Evolutionary conservation across 768 basidiomycete species (phyloP).

Genomic region (Tylopilus felleus): DNA sequence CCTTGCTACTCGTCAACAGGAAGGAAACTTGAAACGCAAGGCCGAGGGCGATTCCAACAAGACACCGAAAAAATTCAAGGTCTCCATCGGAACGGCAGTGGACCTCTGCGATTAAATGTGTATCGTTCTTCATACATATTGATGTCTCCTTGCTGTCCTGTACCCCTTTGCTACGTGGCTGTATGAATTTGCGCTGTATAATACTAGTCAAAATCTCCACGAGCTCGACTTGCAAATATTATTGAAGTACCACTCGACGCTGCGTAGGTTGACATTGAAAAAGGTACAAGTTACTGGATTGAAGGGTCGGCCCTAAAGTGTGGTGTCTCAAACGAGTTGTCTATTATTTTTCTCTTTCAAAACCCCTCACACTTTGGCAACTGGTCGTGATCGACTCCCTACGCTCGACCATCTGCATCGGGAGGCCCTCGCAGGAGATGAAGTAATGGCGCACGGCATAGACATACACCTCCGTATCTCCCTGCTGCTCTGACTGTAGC

Average conservation of each 20-base stretch:
- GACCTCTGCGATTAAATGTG: conserved; percentile 65
- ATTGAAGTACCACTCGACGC: too few species aligned
- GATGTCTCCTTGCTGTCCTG: neutral
- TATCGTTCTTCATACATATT: neutral
- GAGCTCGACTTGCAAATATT: too few species aligned
- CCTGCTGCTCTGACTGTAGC: conserved; percentile 53
- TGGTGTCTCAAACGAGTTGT: neutral
- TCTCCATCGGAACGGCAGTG: conserved; percentile 64
- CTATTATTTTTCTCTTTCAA: neutral
- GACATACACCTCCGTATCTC: conserved; percentile 85
- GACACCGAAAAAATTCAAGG: conserved; percentile 59
- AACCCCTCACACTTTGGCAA: conserved; percentile 47
- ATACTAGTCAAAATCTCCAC: neutral
- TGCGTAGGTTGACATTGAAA: too few species aligned
- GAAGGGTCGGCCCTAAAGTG: conserved; percentile 37
- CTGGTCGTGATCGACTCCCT: conserved; percentile 36
- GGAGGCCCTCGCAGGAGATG: conserved; percentile 85
- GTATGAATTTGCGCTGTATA: neutral
- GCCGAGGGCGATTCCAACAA: conserved; percentile 15
- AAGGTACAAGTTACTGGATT: too few species aligned
- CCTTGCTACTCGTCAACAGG: conserved; percentile 12
- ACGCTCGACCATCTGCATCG: conserved; percentile 42
- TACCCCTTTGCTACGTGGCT: neutral
- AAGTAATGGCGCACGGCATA: conserved; percentile 88
- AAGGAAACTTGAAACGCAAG: conserved; percentile 36